These are phyloP conservation scores for Arachis hypogaea DNA, from an alignment of 306 rosid species.

Conservation along the genomic window DNA sequence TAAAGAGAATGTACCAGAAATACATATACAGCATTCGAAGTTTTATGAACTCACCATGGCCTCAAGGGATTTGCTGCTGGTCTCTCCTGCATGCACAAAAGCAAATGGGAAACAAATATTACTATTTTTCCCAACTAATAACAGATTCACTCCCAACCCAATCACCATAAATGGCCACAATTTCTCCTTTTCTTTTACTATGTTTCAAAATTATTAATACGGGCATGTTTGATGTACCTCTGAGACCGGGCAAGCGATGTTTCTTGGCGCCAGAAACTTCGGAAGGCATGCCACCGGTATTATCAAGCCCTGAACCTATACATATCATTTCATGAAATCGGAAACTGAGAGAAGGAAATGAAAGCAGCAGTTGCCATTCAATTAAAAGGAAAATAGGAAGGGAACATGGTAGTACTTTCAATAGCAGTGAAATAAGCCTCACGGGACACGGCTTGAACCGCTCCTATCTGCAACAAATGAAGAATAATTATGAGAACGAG, in stretches of 20 bases:
- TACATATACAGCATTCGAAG: background rate
- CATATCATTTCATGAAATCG: background rate
- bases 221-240: conserved; percentile 41
- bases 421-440: conserved; percentile 76
- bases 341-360: background rate
- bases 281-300: conserved; percentile 44
- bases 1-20: background rate
- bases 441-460: conserved; percentile 77
- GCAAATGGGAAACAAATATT: background rate
- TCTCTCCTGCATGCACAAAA: conserved; percentile 64
- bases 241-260: conserved; percentile 58
- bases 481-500: background rate
- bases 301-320: conserved; percentile 55
- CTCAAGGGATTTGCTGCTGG: conserved; percentile 73
- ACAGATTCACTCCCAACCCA: background rate
- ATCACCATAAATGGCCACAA: conserved; percentile 12
- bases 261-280: conserved; percentile 54
- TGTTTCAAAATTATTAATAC: background rate
- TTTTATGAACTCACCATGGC: conserved; percentile 66
- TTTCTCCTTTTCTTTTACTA: background rate
- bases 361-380: background rate
- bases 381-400: background rate
- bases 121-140: background rate
- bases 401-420: conserved; percentile 48
- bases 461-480: conserved; percentile 68